Evolutionary conservation across 495 filamentous ascomycete species (phyloP).

Genomic region (Astrocystis sublimbata): DNA sequence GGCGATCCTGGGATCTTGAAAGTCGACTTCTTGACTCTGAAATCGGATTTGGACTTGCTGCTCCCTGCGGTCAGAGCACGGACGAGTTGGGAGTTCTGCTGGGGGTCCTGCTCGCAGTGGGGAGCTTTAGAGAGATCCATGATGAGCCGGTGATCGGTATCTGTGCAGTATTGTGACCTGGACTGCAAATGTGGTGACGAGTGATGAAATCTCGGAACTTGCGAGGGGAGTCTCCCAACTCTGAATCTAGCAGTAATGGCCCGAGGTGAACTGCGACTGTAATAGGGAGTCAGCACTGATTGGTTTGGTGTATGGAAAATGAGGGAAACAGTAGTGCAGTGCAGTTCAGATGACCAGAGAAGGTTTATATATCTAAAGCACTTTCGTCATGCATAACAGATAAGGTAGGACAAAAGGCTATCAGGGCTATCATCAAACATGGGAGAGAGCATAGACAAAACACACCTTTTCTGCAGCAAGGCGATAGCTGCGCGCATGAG

Average conservation of each 20-base stretch:
- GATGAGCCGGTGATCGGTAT: constrained; percentile 5
- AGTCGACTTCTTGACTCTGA: constrained; percentile 72
- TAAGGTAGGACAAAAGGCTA: neutral
- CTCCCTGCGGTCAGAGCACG: constrained; percentile 56
- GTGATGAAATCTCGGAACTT: neutral
- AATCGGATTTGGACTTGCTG: constrained; percentile 44
- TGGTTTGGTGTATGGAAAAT: neutral
- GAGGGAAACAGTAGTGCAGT: neutral
- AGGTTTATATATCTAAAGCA: neutral
- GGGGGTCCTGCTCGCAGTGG: constrained; percentile 62
- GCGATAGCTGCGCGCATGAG: constrained; percentile 6
- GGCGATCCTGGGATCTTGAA: constrained; percentile 63
- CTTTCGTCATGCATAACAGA: neutral
- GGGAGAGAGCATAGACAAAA: neutral
- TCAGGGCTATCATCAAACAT: too few species aligned
- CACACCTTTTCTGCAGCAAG: neutral
- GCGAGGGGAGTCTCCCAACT: too few species aligned
- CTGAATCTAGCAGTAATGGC: neutral
- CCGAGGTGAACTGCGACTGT: neutral
- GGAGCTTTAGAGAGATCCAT: constrained; percentile 44
- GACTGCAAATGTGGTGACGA: neutral
- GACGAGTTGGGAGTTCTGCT: constrained; percentile 61
- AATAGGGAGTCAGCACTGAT: neutral
- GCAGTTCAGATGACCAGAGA: neutral
- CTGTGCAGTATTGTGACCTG: neutral